These are phyloP conservation scores for Neurospora sp. DNA, from an alignment of 495 filamentous ascomycete species.

Conservation along the genomic window DNA sequence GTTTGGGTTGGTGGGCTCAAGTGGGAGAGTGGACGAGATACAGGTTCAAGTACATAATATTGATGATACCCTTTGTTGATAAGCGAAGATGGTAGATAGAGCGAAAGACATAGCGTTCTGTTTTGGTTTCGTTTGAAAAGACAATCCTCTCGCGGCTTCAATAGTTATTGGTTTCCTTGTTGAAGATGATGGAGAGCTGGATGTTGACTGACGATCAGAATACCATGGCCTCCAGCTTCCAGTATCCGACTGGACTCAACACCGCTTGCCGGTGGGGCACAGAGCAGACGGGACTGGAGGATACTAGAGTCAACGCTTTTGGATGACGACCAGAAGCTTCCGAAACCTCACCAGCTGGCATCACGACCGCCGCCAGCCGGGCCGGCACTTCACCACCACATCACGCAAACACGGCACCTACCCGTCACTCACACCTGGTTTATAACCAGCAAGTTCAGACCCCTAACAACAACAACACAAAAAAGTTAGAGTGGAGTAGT, in stretches of 20 bases:
- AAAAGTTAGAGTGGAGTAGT: constrained; percentile 17
- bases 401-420: not conserved
- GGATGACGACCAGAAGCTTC: not conserved
- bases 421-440: not conserved
- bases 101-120: not conserved
- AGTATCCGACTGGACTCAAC: not conserved
- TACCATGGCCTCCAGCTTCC: not conserved
- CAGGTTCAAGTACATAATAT: not conserved
- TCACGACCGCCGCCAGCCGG: not conserved
- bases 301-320: not conserved
- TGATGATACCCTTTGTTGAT: not conserved
- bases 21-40: not conserved
- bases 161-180: not conserved
- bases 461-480: not conserved
- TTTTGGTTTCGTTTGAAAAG: not conserved
- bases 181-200: not conserved
- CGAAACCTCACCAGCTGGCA: not conserved
- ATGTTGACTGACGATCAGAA: not conserved
- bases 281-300: not conserved
- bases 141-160: not conserved
- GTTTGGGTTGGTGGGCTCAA: not conserved
- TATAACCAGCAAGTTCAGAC: not conserved
- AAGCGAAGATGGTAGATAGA: not conserved
- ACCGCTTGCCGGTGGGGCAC: fast-evolving
- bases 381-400: not conserved